Base-by-base conservation (phyloP, 139 green algal genomes). In the Mesotaenium endlicherianum region DNA sequence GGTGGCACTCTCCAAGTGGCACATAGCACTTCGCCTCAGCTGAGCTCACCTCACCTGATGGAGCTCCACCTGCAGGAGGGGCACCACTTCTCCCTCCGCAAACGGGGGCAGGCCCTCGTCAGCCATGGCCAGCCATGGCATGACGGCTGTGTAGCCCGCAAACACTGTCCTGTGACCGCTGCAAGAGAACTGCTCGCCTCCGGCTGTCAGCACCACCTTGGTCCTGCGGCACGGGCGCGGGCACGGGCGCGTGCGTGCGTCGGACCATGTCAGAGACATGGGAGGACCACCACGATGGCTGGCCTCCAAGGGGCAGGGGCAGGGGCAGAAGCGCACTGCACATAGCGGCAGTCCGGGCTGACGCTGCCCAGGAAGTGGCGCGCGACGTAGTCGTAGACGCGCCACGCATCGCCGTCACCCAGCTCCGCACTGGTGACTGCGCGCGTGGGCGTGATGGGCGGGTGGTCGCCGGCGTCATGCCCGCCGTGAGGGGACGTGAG, bases 391-490 rank as follows among this genome's bases (percentile, higher is more conserved):
- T 98, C 95, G 80, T 97, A 98, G 3, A 98, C 47, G 0, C 94
- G 86, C 93, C 93, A 97, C n/a, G 83, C 71, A 69, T 97, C 94
- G 0, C 92, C 93, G 14, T 91, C 94, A 0, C 91, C 93, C 0
- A 97, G 85, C 60, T 95, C 90, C 0, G 26, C 75, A 83, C 94
- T 89, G 0, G 91, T 95, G 0, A 92, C 92, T n/a, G 79, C 78
- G 3, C 89, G 53, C 49, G 95, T 89, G 4, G 95, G 95, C 1
- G 94, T 98, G 88, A 98, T 97, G 41, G 95, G 95, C 8, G 95
- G 94, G 87, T 98, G 95, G 84, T 97, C 94, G 2, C 94, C 94
- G 39, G 76, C 89, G 71, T 97, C 93, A 3, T 80, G 83, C 2
- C 93, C 93, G 0, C 91, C 86, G 11, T 50, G n/a, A n/a, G 82